Evolutionary conservation across 2,329 filamentous ascomycete species (phyloP), one percentile per base, ranked within the genome.

Genomic region (Diaporthe aspalathi): DNA sequence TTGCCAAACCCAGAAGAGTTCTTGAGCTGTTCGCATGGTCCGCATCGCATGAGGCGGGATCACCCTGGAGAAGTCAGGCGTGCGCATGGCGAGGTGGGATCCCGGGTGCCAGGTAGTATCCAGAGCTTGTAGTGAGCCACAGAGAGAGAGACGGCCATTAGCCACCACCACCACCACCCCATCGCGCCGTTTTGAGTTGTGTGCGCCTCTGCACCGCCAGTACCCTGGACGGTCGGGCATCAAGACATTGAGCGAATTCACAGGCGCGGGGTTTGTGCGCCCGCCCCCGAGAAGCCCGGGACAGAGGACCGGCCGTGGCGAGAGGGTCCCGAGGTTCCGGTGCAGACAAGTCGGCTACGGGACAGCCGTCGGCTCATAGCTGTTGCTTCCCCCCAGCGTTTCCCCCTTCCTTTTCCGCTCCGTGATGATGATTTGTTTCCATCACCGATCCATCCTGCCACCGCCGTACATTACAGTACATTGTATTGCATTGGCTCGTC

Each of bases 191-290:
- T 49, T 65, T 50, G 29, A 50, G 43, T 38, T 47, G 43, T 47
- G 43, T 27, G n/a, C n/a, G 29, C 27, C 20, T 65, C 60, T 50
- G 43, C 57, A 38, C 38, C 11, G 53, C 20, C 38, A n/a, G 32
- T 32, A 65, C 27, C 43, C 43, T 38, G 50, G 45, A 35, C 29
- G 14, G 20, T 65, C 60, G 17, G 60, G 60, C 60, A 50, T 65
- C 60, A 50, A 65, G 60, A 35, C 60, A 50, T 63, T 29, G 43
- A 38, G 60, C 45, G 60, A 45, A 65, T 65, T 29, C 43, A 45
- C 50, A 24, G 45, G 16, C 45, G 45, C 43, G 24, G 16, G 45
- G 57, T 50, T 38, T 29, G 29, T 47, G 60, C 60, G 45, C n/a
- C 60, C 43, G 43, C 43, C 20, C 60, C 60, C 60, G 60, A 50